Base-by-base conservation (phyloP, 169 alveolate genomes). In the Eimeria acervulina region DNA sequence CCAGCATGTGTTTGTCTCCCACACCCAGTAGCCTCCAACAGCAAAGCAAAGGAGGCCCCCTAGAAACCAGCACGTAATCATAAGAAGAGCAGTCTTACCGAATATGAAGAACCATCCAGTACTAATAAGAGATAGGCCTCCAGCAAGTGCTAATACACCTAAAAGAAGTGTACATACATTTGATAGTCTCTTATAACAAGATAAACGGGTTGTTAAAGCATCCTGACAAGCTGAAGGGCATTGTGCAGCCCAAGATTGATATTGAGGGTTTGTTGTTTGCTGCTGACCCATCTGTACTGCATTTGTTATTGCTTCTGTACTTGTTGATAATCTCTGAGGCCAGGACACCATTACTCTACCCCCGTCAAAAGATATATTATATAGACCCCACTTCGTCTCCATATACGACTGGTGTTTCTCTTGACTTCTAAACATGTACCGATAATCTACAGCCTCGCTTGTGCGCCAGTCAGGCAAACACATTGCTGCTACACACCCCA, bases 201-300 rank as follows among this genome's bases (percentile, higher is more conserved):
- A 59, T 17, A 93, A 44, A 13, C 96, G 84, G n/a, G 96, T 93
- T 0, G 90, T 81, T 31, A 93, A 47, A 2, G 96, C 96, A 66
- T 93, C 96, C 76, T 93, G 96, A 28, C 96, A 93, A 40, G 88
- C 70, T n/a, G 96, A 51, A 2, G 96, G 96, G 74, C 96, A 93
- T 90, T 93, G 96, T 4, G 96, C 74, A 0, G 96, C 96, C 96
- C 96, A 93, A 12, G 96, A 47, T 81, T 78, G 93, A 47, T 78
- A 80, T 76, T 78, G 93, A n/a, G 92, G 74, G 6, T 78, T 42
- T 5, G 92, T 33, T 19, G 87, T 38, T 2, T 70, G 59, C 93
- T 93, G 96, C 87, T 93, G 92, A 5, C 96, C 96, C 23, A 93
- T 1, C 61, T 44, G 72, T 0, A 93, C 89, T 12, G 96, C 96